A percentile compares a stretch with the other conserved stretches of the same genome.
Conservation (phyloP, 768 basidiomycete genomes). For the Suillus cothurnatus region DNA sequence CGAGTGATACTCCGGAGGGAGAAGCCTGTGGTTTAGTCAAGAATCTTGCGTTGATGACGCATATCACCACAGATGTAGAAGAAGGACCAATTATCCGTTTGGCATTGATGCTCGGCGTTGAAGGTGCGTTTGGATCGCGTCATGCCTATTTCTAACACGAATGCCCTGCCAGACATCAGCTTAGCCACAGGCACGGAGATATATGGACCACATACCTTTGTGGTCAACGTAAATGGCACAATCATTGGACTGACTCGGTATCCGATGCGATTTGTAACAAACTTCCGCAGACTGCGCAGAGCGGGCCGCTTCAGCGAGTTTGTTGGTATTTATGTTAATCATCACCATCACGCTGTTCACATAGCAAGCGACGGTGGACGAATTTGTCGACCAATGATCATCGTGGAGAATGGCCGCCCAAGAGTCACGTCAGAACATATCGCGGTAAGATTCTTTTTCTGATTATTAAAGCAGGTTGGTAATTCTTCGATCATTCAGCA, state of each 20-base stretch:
- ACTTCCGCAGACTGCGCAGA: conserved; percentile 91
- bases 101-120: conserved; percentile 94
- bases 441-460: conserved; percentile 46
- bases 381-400: conserved; percentile 97
- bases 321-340: conserved; percentile 93
- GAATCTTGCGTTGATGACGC: conserved; percentile 98
- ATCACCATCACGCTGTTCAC: conserved; percentile 92
- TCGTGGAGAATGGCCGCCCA: conserved; percentile 81
- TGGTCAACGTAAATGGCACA: conserved; percentile 96
- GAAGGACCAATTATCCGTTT: conserved; percentile 91
- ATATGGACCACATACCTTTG: conserved; percentile 88
- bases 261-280: conserved; percentile 81
- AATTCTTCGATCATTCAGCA: conserved; percentile 44
- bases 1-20: conserved; percentile 98
- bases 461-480: conserved; percentile 8
- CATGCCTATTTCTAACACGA: conserved; percentile 14
- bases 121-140: conserved; percentile 58
- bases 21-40: conserved; percentile 99
- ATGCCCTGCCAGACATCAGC: conserved; percentile 69
- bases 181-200: conserved; percentile 94
- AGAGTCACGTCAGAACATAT: conserved; percentile 84
- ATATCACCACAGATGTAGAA: conserved; percentile 98
- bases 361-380: conserved; percentile 97
- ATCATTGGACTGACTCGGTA: conserved; percentile 92
- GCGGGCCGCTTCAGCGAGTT: conserved; percentile 94